These are phyloP conservation scores for Pyrenophora teres DNA, from an alignment of 2,329 filamentous ascomycete genomes.

Conservation along the genomic window DNA sequence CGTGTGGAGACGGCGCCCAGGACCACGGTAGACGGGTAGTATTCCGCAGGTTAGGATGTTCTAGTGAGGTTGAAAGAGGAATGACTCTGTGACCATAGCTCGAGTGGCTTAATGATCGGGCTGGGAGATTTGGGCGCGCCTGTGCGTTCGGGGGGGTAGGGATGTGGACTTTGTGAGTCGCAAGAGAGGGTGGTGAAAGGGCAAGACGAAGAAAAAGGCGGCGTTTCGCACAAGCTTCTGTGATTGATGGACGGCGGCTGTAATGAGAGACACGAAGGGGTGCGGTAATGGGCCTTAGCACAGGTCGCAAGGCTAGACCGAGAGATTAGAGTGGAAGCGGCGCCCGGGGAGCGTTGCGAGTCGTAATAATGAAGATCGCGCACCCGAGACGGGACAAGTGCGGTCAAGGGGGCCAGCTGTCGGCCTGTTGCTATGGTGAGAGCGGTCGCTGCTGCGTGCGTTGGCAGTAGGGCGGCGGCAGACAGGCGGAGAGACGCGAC, in stretches of 20 bases:
- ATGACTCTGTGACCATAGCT: constrained; percentile 48
- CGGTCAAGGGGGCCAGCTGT: constrained; percentile 36
- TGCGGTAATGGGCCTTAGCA: constrained; percentile 41
- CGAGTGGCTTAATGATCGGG: constrained; percentile 44
- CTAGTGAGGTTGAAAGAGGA: constrained; percentile 48
- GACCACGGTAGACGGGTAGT: constrained; percentile 50
- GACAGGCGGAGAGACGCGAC: constrained; percentile 23
- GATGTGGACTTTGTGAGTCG: constrained; percentile 40
- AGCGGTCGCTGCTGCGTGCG: constrained; percentile 46
- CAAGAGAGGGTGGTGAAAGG: constrained; percentile 27
- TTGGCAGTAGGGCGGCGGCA: constrained; percentile 33
- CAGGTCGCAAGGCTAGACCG: constrained; percentile 45
- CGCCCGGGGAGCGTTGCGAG: constrained; percentile 33
- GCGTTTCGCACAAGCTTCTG: constrained; percentile 23
- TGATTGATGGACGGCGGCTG: constrained; percentile 38
- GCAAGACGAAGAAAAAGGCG: constrained; percentile 25
- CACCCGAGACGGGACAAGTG: constrained; percentile 37
- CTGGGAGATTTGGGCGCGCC: constrained; percentile 42
- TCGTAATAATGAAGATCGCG: constrained; percentile 44
- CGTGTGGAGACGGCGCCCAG: constrained; percentile 48
- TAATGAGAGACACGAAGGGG: constrained; percentile 33
- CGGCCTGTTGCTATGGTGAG: constrained; percentile 47
- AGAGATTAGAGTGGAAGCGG: constrained; percentile 47
- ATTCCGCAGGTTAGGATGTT: constrained; percentile 46
- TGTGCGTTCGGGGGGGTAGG: constrained; percentile 43